Evolutionary conservation across 192 early-diverging fungal genomes (phyloP).

Genomic region (Coemansia sp.): DNA sequence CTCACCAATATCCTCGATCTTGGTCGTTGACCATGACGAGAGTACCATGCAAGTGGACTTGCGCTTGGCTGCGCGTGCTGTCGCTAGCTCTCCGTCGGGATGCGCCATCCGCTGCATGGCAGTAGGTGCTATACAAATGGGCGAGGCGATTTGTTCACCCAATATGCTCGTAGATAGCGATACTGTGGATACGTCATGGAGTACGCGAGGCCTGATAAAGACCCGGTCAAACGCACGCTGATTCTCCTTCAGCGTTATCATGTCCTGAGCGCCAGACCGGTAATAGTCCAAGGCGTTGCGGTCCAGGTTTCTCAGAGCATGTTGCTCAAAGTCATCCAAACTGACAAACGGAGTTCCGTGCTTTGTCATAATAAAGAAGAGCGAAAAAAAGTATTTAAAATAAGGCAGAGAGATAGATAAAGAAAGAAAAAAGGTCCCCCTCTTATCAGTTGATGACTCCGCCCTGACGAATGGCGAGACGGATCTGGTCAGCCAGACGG

Average conservation of each 20-base stretch:
- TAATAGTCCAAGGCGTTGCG: conserved; percentile 59
- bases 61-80: conserved; percentile 54
- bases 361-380: background rate
- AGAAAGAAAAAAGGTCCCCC: background rate
- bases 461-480: conserved; percentile 54
- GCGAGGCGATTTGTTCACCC: conserved; percentile 58
- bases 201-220: conserved; percentile 62
- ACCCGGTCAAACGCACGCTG: conserved; percentile 52
- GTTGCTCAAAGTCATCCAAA: conserved; percentile 54
- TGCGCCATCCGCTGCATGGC: conserved; percentile 77
- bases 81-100: conserved; percentile 67
- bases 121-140: conserved; percentile 80
- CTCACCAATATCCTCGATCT: conserved; percentile 65
- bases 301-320: conserved; percentile 32
- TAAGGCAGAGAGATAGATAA: background rate
- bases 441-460: conserved; percentile 35
- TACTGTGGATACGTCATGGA: conserved; percentile 70
- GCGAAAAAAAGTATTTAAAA: background rate
- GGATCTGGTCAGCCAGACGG: conserved; percentile 52
- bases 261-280: conserved; percentile 58
- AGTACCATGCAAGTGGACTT: conserved; percentile 56
- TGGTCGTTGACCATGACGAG: conserved; percentile 66
- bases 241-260: conserved; percentile 54
- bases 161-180: conserved; percentile 63
- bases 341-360: conserved; percentile 14